Percentiles rank a stretch among this genome's conserved stretches.
Evolutionary conservation across 2,329 filamentous ascomycete species (phyloP).

Genomic region (Huntiella decipiens): DNA sequence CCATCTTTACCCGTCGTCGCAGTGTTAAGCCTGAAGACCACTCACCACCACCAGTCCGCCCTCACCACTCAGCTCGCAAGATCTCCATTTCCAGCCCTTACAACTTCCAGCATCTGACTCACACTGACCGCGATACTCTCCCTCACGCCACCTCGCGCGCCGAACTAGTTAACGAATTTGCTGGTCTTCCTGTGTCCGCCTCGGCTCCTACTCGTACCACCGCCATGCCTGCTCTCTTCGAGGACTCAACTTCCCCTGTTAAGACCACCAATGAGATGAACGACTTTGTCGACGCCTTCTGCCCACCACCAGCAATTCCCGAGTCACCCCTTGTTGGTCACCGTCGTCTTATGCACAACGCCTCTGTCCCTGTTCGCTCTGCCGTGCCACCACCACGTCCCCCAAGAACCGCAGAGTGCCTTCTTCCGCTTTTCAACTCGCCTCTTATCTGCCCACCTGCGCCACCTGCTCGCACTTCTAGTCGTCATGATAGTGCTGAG

Average conservation of each 20-base stretch:
- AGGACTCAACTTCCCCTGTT: slow-evolving; percentile 13
- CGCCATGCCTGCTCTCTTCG: slow-evolving; percentile 6
- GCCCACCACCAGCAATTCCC: neutral
- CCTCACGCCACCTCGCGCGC: slow-evolving; percentile 23
- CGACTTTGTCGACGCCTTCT: slow-evolving; percentile 10
- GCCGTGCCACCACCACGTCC: slow-evolving; percentile 28
- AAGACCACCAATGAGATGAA: slow-evolving; percentile 11
- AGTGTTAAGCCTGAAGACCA: slow-evolving; percentile 8
- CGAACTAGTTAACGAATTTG: slow-evolving; percentile 25
- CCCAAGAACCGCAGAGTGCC: slow-evolving; percentile 23
- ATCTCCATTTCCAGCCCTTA: slow-evolving; percentile 42
- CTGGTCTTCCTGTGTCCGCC: neutral
- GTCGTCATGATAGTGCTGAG: slow-evolving; percentile 29
- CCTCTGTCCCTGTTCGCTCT: slow-evolving; percentile 28
- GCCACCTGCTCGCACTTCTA: slow-evolving; percentile 35
- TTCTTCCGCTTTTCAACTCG: slow-evolving; percentile 9
- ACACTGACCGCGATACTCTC: slow-evolving; percentile 32
- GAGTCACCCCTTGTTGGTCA: slow-evolving; percentile 14
- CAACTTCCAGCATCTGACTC: slow-evolving; percentile 47
- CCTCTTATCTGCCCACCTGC: slow-evolving; percentile 20
- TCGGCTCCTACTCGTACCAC: slow-evolving; percentile 10
- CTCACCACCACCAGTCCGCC: slow-evolving; percentile 10
- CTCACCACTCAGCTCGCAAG: slow-evolving; percentile 12
- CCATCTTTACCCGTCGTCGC: slow-evolving; percentile 30
- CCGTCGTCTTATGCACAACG: slow-evolving; percentile 24